Base-by-base conservation (phyloP, 192 early-diverging fungal genomes). In the Mortierella hygrophila region DNA sequence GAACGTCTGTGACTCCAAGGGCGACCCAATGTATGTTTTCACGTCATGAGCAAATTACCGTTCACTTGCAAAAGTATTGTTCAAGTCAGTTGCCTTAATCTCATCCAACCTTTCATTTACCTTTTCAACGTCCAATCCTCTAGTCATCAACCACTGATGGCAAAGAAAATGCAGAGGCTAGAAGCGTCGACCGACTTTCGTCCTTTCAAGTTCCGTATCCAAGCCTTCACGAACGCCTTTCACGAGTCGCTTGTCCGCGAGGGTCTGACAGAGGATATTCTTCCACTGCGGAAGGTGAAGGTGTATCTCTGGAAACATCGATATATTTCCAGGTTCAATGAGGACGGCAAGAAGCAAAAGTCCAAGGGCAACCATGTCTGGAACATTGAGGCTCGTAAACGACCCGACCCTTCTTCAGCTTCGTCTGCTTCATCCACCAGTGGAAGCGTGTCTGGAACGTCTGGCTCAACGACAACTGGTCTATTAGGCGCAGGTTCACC, bases 321-420 rank as follows among this genome's bases (percentile, higher is more conserved):
- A 46, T 96, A 94, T 84, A 96, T 96, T 71, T 94, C 92, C 65
- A 90, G 95, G 76, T 96, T 94, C 90, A 96, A 95, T 81, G 95
- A 95, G 78, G 94, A 96, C 72, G 95, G 95, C 55, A 93, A 93
- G 74, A 96, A 95, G 76, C 91, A 94, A 68, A 96, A 96, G 76
- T 92, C 91, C 85, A 96, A 96, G 85, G 95, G 95, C 60, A 93
- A 93, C 41, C 94, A 94, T 76, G 94, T 96, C 49, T 96, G 95
- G 95, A 94, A 95, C 55, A 94, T 96, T 74, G 95, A 96, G 77
- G 95, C 95, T 21, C 94, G 94, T 69, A 95, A 94, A 81, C 93
- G 92, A 0, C 88, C 92, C 23, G 72, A 78, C 10, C 68, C 63
- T 9, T 46, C 49, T 40, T 71, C 52, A 18, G 42, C 68, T 8